Conservation (phyloP, 768 basidiomycete genomes). For the Lanmaoa pseudosensibilis region DNA sequence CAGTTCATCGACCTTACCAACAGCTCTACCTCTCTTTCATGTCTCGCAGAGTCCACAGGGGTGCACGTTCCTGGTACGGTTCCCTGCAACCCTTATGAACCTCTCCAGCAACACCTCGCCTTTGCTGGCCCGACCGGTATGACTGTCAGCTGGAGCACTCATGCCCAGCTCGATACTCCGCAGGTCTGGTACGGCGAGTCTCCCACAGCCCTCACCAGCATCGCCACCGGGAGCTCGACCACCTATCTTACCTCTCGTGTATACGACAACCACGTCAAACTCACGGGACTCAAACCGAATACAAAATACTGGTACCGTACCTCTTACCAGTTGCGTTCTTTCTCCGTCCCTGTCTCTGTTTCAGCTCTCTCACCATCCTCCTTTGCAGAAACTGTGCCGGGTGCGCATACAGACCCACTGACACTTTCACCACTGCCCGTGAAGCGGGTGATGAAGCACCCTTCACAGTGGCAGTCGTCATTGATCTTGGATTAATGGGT, state of each 20-base stretch:
- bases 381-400: constrained; percentile 25
- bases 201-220: constrained; percentile 17
- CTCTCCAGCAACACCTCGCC: constrained; percentile 28
- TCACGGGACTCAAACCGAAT: constrained; percentile 23
- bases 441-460: constrained; percentile 17
- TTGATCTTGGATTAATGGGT: constrained; percentile 31
- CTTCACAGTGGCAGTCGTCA: constrained; percentile 27
- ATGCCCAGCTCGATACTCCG: constrained; percentile 18
- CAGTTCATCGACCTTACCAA: constrained; percentile 21
- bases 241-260: constrained; percentile 29
- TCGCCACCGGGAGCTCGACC: constrained; percentile 21
- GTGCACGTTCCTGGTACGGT: constrained; percentile 29
- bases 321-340: constrained; percentile 24
- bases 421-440: constrained; percentile 28
- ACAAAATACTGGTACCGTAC: constrained; percentile 31
- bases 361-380: not conserved
- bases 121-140: constrained; percentile 27
- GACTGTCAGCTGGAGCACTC: constrained; percentile 30
- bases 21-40: constrained; percentile 15
- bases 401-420: constrained; percentile 25
- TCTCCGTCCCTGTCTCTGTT: not conserved
- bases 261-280: constrained; percentile 30
- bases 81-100: constrained; percentile 30
- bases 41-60: constrained; percentile 29
- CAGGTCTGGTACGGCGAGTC: constrained; percentile 28